Evolutionary conservation across 2,329 filamentous ascomycete species (phyloP), one percentile per base, ranked within the genome.

Genomic region (Fusarium subglutinans): DNA sequence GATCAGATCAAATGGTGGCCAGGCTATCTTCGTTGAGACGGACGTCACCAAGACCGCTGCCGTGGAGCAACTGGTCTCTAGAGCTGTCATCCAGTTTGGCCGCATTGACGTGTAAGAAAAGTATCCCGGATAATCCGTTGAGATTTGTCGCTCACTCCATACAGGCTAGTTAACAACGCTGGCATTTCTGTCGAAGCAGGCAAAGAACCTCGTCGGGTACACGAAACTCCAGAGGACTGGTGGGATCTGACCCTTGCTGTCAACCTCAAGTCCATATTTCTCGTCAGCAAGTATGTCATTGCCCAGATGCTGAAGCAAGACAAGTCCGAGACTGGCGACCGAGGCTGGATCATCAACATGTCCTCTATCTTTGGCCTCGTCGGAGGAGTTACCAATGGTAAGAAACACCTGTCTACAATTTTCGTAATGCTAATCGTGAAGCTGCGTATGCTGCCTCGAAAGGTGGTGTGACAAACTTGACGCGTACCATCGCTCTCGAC

Each of bases 321-420:
- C 0, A 82, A 80, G 2, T 77, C 81, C 8, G 66, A 71, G 4
- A 77, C 72, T 6, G 84, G 85, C 22, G 83, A 86, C 51, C 70
- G 85, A 30, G 87, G 86, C 3, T 87, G 85, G 83, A 86, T 88
- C 55, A 82, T 88, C 47, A 88, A 88, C 59, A 83, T 85, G 2
- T 82, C 85, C 0, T 86, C 83, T 5, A 83, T 86, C 20, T 79
- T 82, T 41, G 86, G 85, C 0, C 65, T 84, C 0, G 80, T 86
- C 2, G 85, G 73, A 1, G 69, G 73, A 5, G 22, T 24, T 1
- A 30, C 50, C 30, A 81, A 81, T 74, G 48, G 76, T 78, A 30
- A 55, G 72, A 35, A 9, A 1, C 7, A 0, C 13, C 9, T 22
- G 7, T 3, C 8, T 10, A 15, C 14, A 13, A 22, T 6, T 0